Evolutionary conservation across 1,284 basidiomycete species (phyloP), one percentile per base, ranked within the genome.

Genomic region (Grifola frondosa): DNA sequence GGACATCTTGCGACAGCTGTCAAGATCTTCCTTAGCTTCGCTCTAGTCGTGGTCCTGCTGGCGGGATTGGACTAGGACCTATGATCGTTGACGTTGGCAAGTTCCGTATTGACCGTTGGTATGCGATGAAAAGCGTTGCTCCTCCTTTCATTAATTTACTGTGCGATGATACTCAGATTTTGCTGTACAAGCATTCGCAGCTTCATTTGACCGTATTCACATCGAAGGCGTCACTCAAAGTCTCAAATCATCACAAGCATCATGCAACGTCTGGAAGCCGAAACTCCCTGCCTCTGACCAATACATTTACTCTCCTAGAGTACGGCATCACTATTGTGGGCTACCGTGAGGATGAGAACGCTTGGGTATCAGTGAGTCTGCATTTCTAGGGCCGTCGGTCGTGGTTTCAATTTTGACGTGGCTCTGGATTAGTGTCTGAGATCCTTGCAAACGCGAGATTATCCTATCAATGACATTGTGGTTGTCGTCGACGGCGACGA

Each of bases 361-460:
- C 37, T 19, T 54, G 52, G 52, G 40, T 44, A 21, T 38, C 41
- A 15, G 52, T 54, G 36, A 23, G 49, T 49, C 13, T 17, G 13
- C 10, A 4, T 3, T 10, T 4, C 16, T 7, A 9, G 28, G 5
- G 6, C 1, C 10, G 11, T 11, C 6, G 11, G 4, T 6, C 6
- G 10, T 34, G 6, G 22, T 15, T n/a, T 8, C 22, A 19, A 29
- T 7, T 9, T 19, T 11, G 15, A 21, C 13, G 11, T n/a, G n/a
- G n/a, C n/a, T n/a, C n/a, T n/a, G n/a, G n/a, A n/a, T n/a, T 29
- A 54, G 52, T 54, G 52, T 30, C 33, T 54, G 29, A 50, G 52
- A 31, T 49, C 47, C 15, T 43, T 54, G 3, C 48, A 49, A 31
- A 49, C 47, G 13, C 52, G 52, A 24, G 44, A 52, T 37, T 54